Conservation (phyloP, 805 yeast species). For the Metschnikowia kofuensis region DNA sequence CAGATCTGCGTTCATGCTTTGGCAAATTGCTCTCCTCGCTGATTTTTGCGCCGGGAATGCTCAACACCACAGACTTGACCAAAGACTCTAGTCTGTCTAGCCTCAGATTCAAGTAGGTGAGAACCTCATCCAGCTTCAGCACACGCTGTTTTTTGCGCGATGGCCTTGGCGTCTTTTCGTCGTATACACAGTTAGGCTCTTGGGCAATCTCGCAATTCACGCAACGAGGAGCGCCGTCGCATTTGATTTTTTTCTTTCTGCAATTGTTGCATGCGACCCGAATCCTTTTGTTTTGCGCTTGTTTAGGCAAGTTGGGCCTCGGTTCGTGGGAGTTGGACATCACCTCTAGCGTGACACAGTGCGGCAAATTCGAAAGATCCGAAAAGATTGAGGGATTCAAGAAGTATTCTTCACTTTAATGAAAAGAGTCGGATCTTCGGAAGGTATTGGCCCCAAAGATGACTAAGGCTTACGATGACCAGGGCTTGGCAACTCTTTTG, state of each 20-base stretch:
- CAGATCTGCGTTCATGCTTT: too few relatives aligned
- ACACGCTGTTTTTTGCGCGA: conserved; percentile 1
- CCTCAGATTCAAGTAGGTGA: conserved; percentile 1
- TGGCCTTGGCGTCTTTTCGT: conserved; percentile 8
- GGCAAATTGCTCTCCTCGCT: too few relatives aligned
- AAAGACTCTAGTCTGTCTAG: conserved; percentile 7
- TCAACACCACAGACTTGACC: background rate
- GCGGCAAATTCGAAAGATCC: too few relatives aligned
- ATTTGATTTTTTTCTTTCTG: conserved; percentile 16
- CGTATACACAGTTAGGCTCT: conserved; percentile 13
- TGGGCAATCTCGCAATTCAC: conserved; percentile 11
- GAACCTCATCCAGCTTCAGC: background rate
- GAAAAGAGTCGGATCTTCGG: too few relatives aligned
- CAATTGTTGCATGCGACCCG: conserved; percentile 17
- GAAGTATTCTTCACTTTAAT: too few relatives aligned
- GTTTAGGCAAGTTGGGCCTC: background rate
- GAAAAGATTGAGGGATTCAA: too few relatives aligned
- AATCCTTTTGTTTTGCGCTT: conserved; percentile 8
- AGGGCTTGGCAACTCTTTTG: background rate
- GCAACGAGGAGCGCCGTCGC: conserved; percentile 15
- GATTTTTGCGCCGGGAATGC: background rate
- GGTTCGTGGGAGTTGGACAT: background rate
- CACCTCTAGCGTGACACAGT: background rate
- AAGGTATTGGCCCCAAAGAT: too few relatives aligned
- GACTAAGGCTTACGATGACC: background rate